A percentile compares a stretch with the other conserved stretches of the same genome.
These are phyloP conservation scores for Arctostaphylos glauca DNA, from an alignment of 148 eudicot species.

Conservation along the genomic window DNA sequence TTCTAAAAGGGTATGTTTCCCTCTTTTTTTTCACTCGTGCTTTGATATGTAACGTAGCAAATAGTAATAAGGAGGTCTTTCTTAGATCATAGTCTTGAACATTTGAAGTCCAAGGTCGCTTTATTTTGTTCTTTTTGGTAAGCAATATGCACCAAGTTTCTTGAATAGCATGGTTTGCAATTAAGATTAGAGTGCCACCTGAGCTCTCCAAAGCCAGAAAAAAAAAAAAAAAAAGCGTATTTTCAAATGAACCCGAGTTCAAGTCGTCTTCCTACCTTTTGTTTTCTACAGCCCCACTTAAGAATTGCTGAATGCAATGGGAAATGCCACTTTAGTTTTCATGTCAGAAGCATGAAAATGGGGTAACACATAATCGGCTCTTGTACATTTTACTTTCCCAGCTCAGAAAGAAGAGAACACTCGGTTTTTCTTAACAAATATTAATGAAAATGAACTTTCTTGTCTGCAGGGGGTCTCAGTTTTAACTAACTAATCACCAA, in stretches of 20 bases:
- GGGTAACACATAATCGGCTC: no score
- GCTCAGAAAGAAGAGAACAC: not conserved
- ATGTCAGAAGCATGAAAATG: not conserved
- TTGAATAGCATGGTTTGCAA: no score
- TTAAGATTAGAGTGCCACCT: no score
- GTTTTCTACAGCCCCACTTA: not conserved
- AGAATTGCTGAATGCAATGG: not conserved
- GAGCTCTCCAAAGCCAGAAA: no score
- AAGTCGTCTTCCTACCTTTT: not conserved
- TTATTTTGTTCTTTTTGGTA: no score
- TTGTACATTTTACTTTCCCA: not conserved
- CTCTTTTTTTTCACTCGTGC: no score
- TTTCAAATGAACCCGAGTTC: no score
- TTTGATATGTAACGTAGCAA: not conserved
- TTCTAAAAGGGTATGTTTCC: no score
- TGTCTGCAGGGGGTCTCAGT: not conserved
- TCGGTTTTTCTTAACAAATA: not conserved
- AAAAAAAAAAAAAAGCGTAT: no score
- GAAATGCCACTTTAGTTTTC: not conserved
- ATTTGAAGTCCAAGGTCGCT: no score
- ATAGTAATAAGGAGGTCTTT: not conserved
- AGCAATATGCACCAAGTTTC: no score
- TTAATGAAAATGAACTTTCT: not conserved
- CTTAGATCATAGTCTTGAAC: no score
- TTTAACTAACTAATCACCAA: not conserved